Percentiles rank a stretch among this genome's conserved stretches.
Evolutionary conservation across 345 rosid species (phyloP).

Genomic region (Dipteronia dyeriana): DNA sequence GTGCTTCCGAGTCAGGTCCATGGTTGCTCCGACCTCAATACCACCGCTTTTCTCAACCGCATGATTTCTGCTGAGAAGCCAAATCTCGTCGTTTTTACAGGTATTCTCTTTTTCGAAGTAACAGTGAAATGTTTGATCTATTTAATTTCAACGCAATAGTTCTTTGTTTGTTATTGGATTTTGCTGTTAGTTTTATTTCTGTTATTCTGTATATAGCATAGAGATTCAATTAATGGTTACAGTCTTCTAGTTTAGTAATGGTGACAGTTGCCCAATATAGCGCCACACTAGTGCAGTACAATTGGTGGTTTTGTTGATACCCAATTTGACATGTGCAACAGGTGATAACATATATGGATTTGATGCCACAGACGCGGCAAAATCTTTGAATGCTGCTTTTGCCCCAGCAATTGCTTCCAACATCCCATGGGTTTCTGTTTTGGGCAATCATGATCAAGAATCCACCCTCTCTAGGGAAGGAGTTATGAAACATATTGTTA

Average conservation of each 20-base stretch:
- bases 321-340: slow-evolving; percentile 26
- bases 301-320: not conserved
- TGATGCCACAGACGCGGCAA: slow-evolving; percentile 66
- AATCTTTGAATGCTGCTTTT: slow-evolving; percentile 68
- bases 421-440: slow-evolving; percentile 87
- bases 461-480: slow-evolving; percentile 74
- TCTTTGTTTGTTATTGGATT: not conserved
- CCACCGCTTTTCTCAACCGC: slow-evolving; percentile 69
- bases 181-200: not conserved
- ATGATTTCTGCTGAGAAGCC: slow-evolving; percentile 83
- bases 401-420: slow-evolving; percentile 69
- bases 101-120: slow-evolving; percentile 30
- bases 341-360: slow-evolving; percentile 77
- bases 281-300: not conserved
- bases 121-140: not conserved
- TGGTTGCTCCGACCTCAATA: slow-evolving; percentile 84
- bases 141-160: not conserved
- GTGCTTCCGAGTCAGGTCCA: slow-evolving; percentile 49
- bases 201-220: not conserved
- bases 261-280: not conserved
- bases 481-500: slow-evolving; percentile 76
- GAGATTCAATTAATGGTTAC: not conserved
- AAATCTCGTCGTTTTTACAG: slow-evolving; percentile 84
- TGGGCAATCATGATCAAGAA: slow-evolving; percentile 95
- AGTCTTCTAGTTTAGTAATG: not conserved